Base-by-base conservation (phyloP, 2,329 filamentous ascomycete genomes). In the Trichoderma brevicompactum region DNA sequence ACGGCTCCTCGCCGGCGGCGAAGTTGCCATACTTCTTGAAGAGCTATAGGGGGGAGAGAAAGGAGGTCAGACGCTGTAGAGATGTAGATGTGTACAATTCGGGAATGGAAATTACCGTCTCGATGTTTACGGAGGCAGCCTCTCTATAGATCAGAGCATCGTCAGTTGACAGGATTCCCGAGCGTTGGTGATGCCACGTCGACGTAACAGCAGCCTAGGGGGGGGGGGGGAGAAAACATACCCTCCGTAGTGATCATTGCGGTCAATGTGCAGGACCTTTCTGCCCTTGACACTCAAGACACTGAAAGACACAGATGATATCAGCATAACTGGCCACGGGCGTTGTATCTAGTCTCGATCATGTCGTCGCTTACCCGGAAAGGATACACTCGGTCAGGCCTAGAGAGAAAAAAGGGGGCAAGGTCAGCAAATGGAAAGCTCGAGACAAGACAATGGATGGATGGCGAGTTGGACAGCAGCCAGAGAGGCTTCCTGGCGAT, bases 331-430 rank as follows among this genome's bases (percentile, higher is more conserved):
- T 13, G 23, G 32, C 93, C 32, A 3, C 44, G 7, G 2, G 44
- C 32, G 15, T 40, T 50, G 34, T 44, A 23, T 32, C 41, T 7
- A 2, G 1, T 32, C 12, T 38, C 44, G 23, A 40, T 40, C 23
- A 17, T 19, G 61, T 64, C 41, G 34, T 66, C 19, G 60, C 82
- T 77, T 90, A 96, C 93, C 94, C 95, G 78, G 94, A 97, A 73
- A 99, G 91, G 77, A 99, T 95, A 83, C 95, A 99, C 88, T 99
- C 95, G 70, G 94, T 98, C 86, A 99, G 82, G 77, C 95, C 94
- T 96, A 74, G 58, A n/a, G 48, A 53, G 59, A 41, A 52, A 64
- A 54, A 50, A 19, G 23, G 60, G 52, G 44, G 15, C 36, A 48
- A 49, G 34, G 54, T 61, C 46, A 62, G 52, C 44, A 43, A 58